Conservation (phyloP, 306 rosid genomes). For the Cucurbita pepo region DNA sequence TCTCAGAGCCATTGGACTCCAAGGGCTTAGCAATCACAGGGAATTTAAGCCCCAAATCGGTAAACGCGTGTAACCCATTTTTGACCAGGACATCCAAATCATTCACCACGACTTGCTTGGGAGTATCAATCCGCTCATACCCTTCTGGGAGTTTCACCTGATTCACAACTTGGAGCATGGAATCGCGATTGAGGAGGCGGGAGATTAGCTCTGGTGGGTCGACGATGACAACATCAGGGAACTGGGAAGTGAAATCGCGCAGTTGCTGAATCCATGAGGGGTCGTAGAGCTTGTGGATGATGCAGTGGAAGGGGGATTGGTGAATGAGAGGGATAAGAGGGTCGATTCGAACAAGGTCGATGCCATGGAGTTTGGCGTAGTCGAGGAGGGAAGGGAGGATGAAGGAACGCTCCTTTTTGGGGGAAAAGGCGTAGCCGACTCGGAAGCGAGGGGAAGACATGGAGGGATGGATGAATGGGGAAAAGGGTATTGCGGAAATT, state of each 20-base stretch:
- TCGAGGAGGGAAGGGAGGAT: constrained; percentile 46
- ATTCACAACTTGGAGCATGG: constrained; percentile 82
- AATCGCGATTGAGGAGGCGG: constrained; percentile 70
- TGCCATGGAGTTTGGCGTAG: constrained; percentile 52
- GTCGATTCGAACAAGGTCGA: constrained; percentile 53
- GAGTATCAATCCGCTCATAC: constrained; percentile 57
- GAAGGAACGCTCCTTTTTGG: constrained; percentile 75
- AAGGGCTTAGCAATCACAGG: constrained; percentile 80
- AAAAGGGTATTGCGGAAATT: not conserved
- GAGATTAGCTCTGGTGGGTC: constrained; percentile 73
- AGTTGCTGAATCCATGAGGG: constrained; percentile 51
- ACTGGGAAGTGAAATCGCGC: constrained; percentile 18
- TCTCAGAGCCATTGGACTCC: constrained; percentile 73
- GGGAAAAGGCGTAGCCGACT: constrained; percentile 67
- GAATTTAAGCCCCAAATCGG: constrained; percentile 31
- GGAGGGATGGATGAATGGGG: not conserved
- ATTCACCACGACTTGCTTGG: constrained; percentile 67
- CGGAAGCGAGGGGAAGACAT: constrained; percentile 17
- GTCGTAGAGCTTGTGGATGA: constrained; percentile 80
- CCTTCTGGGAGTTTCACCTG: constrained; percentile 33
- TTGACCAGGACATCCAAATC: constrained; percentile 43
- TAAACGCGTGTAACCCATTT: constrained; percentile 37
- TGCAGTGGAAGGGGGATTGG: constrained; percentile 71
- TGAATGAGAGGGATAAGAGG: constrained; percentile 17
- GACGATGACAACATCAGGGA: constrained; percentile 47